Conservation (phyloP, 192 early-diverging fungal genomes). For the Podila horticola region DNA sequence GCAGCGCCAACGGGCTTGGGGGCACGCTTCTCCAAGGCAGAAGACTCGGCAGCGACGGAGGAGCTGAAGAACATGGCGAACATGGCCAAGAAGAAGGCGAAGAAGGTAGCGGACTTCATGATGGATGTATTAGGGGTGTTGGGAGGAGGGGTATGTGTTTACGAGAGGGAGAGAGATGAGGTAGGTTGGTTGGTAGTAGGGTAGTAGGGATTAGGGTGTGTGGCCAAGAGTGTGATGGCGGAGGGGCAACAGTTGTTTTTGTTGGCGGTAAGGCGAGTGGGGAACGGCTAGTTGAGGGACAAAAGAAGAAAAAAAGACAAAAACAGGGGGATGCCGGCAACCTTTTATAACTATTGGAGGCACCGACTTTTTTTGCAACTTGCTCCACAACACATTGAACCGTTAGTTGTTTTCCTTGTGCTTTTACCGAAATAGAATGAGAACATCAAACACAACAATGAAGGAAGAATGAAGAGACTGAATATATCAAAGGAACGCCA, state of each 20-base stretch:
- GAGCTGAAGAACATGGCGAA: constrained; percentile 46
- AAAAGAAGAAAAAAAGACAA: constrained; percentile 9
- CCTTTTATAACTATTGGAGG: constrained; percentile 3
- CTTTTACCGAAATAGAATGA: no score
- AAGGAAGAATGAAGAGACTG: no score
- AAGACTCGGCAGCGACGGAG: neutral
- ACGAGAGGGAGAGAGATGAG: neutral
- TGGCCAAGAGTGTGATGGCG: constrained; percentile 6
- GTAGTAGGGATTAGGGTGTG: neutral
- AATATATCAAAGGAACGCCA: no score
- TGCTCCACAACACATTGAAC: no score
- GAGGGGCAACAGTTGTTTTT: constrained; percentile 2
- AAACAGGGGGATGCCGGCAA: neutral
- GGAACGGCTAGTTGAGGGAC: neutral
- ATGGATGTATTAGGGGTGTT: constrained; percentile 1
- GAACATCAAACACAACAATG: no score
- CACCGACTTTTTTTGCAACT: no score
- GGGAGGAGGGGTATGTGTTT: neutral
- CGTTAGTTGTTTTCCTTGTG: neutral
- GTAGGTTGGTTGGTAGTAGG: neutral
- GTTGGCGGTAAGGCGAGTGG: neutral
- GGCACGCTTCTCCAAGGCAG: constrained; percentile 29
- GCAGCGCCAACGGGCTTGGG: constrained; percentile 13
- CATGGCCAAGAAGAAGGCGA: constrained; percentile 47
- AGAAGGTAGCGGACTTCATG: constrained; percentile 39